A percentile compares a stretch with the other conserved stretches of the same genome.
Evolutionary conservation across 2,329 filamentous ascomycete species (phyloP).

Genomic region (Akanthomyces dipterigenus): DNA sequence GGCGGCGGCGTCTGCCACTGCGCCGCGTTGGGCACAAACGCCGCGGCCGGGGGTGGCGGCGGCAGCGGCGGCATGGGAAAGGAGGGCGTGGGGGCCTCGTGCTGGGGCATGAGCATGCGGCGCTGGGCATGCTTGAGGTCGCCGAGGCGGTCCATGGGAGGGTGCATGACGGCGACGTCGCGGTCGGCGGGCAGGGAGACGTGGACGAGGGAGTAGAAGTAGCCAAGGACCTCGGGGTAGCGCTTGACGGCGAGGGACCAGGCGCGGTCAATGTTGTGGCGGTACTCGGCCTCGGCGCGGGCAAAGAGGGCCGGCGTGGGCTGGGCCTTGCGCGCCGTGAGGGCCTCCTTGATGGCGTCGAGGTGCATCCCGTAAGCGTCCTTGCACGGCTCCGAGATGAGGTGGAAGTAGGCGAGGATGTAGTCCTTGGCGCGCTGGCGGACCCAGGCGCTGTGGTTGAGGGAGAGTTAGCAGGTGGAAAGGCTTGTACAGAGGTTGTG

Average conservation of each 20-base stretch:
- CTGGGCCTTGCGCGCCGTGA: slow-evolving; percentile 44
- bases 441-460: slow-evolving; percentile 49
- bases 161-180: slow-evolving; percentile 52
- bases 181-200: slow-evolving; percentile 58
- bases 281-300: slow-evolving; percentile 58
- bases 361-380: slow-evolving; percentile 48
- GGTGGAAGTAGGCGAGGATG: slow-evolving; percentile 58
- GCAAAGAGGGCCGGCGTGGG: slow-evolving; percentile 57
- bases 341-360: slow-evolving; percentile 48
- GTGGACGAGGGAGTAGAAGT: slow-evolving; percentile 68
- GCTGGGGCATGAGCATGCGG: slow-evolving; percentile 25
- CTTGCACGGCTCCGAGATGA: slow-evolving; percentile 56
- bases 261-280: slow-evolving; percentile 70
- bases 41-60: slow-evolving; percentile 6
- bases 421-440: slow-evolving; percentile 60
- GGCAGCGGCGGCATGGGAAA: background rate
- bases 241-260: slow-evolving; percentile 69
- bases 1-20: slow-evolving; percentile 33
- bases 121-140: slow-evolving; percentile 37
- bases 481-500: no score
- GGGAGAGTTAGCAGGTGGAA: no score
- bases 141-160: slow-evolving; percentile 48
- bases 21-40: slow-evolving; percentile 19
- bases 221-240: slow-evolving; percentile 76
- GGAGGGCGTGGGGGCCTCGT: slow-evolving; percentile 11